Conservation (phyloP, 2,329 filamentous ascomycete genomes). For the Cladosporium sp. region DNA sequence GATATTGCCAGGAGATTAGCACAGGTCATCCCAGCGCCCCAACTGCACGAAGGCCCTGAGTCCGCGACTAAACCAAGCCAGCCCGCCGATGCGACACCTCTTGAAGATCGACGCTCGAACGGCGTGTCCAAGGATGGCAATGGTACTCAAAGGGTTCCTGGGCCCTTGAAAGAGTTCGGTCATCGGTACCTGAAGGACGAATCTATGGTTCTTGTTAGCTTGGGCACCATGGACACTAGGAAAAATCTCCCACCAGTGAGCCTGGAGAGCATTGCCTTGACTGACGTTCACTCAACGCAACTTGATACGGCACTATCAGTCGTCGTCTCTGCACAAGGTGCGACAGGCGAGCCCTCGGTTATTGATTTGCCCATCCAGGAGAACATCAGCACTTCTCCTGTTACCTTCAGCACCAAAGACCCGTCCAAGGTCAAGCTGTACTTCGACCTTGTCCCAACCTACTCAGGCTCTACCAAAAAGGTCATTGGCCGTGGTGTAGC, state of each 20-base stretch:
- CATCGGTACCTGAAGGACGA: constrained; percentile 91
- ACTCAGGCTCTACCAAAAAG: constrained; percentile 77
- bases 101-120: constrained; percentile 47
- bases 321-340: constrained; percentile 82
- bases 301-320: constrained; percentile 92
- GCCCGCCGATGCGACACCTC: constrained; percentile 34
- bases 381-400: constrained; percentile 88
- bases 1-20: constrained; percentile 71
- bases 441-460: constrained; percentile 95
- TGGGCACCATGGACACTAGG: constrained; percentile 92
- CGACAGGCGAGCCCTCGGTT: constrained; percentile 80
- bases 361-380: constrained; percentile 93
- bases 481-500: constrained; percentile 87
- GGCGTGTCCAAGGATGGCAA: constrained; percentile 41
- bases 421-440: constrained; percentile 79
- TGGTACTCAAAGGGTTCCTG: constrained; percentile 49
- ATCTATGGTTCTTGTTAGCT: constrained; percentile 84
- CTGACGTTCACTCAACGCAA: constrained; percentile 86
- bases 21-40: constrained; percentile 50
- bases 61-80: constrained; percentile 10
- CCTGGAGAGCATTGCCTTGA: constrained; percentile 82
- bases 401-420: constrained; percentile 81
- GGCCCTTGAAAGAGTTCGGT: constrained; percentile 91
- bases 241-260: constrained; percentile 79
- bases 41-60: constrained; percentile 31